phyloP scores from a whole-genome alignment of 2,329 filamentous ascomycete genomes.

The Dichotomopilus funicola region DNA sequence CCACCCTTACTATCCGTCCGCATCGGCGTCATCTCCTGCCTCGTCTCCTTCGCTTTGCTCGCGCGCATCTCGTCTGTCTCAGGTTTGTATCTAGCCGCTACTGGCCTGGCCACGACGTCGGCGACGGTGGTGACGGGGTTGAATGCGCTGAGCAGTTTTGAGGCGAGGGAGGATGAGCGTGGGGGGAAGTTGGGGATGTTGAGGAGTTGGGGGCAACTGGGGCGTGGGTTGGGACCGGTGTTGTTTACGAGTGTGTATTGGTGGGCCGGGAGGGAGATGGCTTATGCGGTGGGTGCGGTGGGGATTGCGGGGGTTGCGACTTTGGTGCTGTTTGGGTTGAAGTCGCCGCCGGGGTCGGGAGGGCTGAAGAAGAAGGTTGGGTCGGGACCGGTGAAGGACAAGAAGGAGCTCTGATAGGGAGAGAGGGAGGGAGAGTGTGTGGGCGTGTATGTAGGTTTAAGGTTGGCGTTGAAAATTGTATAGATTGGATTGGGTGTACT shows the following conservation, averaged over 20 bases:
- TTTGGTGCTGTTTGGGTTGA: slow-evolving; percentile 65
- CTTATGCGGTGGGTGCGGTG: slow-evolving; percentile 72
- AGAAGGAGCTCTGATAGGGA: slow-evolving; percentile 19
- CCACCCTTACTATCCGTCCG: slow-evolving; percentile 75
- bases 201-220: slow-evolving; percentile 76
- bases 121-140: slow-evolving; percentile 92
- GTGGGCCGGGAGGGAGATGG: slow-evolving; percentile 88
- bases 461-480: neutral
- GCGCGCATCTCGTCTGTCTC: slow-evolving; percentile 59
- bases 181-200: slow-evolving; percentile 83
- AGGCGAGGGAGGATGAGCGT: slow-evolving; percentile 71
- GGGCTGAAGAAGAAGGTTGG: slow-evolving; percentile 1
- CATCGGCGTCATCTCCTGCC: slow-evolving; percentile 69
- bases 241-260: slow-evolving; percentile 94
- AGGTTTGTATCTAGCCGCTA: slow-evolving; percentile 74
- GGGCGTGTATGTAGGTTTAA: neutral
- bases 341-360: slow-evolving; percentile 47
- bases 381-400: neutral
- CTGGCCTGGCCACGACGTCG: slow-evolving; percentile 79
- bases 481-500: neutral
- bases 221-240: slow-evolving; percentile 77
- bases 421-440: neutral
- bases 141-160: slow-evolving; percentile 86
- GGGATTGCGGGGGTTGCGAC: slow-evolving; percentile 71
- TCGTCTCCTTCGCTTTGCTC: slow-evolving; percentile 74